Conservation (phyloP, 2,329 filamentous ascomycete genomes). For the Venturia effusa region DNA sequence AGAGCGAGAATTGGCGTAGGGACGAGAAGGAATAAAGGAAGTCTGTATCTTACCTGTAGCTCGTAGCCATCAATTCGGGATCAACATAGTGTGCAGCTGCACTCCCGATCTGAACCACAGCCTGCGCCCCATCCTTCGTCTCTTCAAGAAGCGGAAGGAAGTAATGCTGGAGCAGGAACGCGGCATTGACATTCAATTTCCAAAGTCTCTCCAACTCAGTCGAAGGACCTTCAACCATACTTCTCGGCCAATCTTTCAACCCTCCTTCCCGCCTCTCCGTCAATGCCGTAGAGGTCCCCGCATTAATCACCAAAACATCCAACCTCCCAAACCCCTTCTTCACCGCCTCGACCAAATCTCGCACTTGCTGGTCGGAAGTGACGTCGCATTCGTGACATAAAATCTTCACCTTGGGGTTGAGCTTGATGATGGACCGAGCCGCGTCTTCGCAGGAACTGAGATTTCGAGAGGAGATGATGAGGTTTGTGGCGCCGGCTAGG, state of each 20-base stretch:
- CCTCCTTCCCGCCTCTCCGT: background rate
- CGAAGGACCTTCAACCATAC: background rate
- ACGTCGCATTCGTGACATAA: constrained; percentile 5
- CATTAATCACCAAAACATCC: constrained; percentile 10
- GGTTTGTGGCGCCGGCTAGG: background rate
- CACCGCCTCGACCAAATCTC: background rate
- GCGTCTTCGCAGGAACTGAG: background rate
- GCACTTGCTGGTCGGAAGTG: background rate
- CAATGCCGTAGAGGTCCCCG: background rate
- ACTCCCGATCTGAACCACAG: constrained; percentile 6
- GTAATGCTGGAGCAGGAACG: constrained; percentile 5
- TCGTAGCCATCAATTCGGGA: constrained; percentile 7
- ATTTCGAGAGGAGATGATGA: constrained; percentile 8
- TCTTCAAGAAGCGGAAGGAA: constrained; percentile 9
- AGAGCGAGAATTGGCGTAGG: background rate
- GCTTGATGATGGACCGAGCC: background rate
- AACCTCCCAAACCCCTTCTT: constrained; percentile 8
- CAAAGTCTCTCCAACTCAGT: constrained; percentile 5
- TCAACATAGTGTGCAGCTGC: constrained; percentile 10
- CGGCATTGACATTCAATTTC: constrained; percentile 5
- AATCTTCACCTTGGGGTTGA: background rate
- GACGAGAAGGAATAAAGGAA: background rate
- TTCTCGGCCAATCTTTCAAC: constrained; percentile 6
- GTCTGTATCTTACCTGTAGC: background rate
- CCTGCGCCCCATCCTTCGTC: constrained; percentile 9